phyloP scores from a whole-genome alignment of 805 yeast species.

The Yarrowia porcina region DNA sequence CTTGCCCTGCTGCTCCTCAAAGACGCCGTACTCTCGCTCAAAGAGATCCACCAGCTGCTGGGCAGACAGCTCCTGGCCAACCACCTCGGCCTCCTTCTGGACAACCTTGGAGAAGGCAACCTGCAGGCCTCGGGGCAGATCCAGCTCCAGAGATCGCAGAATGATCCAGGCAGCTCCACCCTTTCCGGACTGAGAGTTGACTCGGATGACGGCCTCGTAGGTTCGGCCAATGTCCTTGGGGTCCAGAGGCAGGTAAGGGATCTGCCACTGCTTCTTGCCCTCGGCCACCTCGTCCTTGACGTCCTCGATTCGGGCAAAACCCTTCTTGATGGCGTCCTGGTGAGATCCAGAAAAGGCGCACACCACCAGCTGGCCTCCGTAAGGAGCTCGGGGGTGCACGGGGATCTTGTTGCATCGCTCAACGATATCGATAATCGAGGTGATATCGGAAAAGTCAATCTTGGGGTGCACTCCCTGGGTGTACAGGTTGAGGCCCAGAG shows the following conservation, averaged over 20 bases:
- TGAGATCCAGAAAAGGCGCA: constrained; percentile 85
- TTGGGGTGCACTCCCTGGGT: constrained; percentile 75
- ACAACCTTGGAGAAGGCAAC: constrained; percentile 70
- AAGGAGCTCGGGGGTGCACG: constrained; percentile 74
- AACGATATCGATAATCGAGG: constrained; percentile 63
- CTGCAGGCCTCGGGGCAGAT: constrained; percentile 77
- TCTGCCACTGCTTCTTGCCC: constrained; percentile 52
- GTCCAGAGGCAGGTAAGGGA: constrained; percentile 81
- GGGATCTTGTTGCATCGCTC: constrained; percentile 81
- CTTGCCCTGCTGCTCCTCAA: constrained; percentile 33
- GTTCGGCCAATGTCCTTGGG: constrained; percentile 83
- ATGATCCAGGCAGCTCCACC: constrained; percentile 91
- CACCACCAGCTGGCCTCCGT: constrained; percentile 78
- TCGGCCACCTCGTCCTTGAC: constrained; percentile 25
- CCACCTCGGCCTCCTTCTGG: constrained; percentile 63
- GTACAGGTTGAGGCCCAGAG: constrained; percentile 70
- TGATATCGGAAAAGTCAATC: constrained; percentile 67
- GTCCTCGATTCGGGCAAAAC: constrained; percentile 46
- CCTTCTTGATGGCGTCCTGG: constrained; percentile 85
- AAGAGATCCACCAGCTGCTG: constrained; percentile 64
- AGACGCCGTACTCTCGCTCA: constrained; percentile 54
- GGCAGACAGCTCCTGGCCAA: constrained; percentile 68
- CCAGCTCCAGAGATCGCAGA: constrained; percentile 68
- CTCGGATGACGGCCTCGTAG: constrained; percentile 89
- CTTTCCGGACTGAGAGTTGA: constrained; percentile 83